Evolutionary conservation across 1,139 yeast genomes (phyloP).

Genomic region (Zhuliangozyma parablackwelliae): DNA sequence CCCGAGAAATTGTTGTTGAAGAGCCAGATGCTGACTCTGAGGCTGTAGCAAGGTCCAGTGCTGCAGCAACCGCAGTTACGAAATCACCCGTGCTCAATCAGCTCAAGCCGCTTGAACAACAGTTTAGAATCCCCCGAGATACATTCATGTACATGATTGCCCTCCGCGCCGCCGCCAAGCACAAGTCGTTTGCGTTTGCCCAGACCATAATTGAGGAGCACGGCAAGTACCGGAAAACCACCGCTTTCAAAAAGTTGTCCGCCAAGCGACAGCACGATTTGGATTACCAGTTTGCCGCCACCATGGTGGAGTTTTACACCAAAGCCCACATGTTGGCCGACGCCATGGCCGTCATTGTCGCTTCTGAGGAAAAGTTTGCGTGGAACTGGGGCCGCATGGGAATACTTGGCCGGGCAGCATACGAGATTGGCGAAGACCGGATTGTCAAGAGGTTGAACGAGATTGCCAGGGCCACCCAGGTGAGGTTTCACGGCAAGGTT

Average conservation of each 20-base stretch:
- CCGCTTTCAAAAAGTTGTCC: constrained; percentile 37
- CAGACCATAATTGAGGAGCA: constrained; percentile 71
- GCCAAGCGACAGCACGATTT: constrained; percentile 36
- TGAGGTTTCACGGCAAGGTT: constrained; percentile 37
- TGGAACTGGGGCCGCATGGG: constrained; percentile 66
- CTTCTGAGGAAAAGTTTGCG: constrained; percentile 63
- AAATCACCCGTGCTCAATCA: constrained; percentile 26
- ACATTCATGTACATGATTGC: constrained; percentile 58
- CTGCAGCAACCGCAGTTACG: constrained; percentile 7
- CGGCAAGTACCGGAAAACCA: constrained; percentile 63
- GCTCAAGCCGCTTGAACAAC: constrained; percentile 2
- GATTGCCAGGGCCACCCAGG: constrained; percentile 30
- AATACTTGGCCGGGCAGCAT: constrained; percentile 43
- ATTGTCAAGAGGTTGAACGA: constrained; percentile 34
- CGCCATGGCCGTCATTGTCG: constrained; percentile 62
- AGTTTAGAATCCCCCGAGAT: constrained; percentile 37
- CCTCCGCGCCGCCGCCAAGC: constrained; percentile 59
- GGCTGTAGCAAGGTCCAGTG: constrained; percentile 1
- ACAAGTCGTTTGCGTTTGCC: constrained; percentile 53
- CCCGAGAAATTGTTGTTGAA: constrained; percentile 10
- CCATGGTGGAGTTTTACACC: constrained; percentile 55
- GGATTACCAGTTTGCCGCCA: constrained; percentile 68
- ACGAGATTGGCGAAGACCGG: constrained; percentile 44
- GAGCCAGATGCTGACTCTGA: constrained; percentile 6
- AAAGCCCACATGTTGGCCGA: constrained; percentile 55